Percentiles rank a stretch among this genome's conserved stretches.
These are phyloP conservation scores for Aureobasidium sp. DNA, from an alignment of 2,329 filamentous ascomycete genomes.

Conservation along the genomic window DNA sequence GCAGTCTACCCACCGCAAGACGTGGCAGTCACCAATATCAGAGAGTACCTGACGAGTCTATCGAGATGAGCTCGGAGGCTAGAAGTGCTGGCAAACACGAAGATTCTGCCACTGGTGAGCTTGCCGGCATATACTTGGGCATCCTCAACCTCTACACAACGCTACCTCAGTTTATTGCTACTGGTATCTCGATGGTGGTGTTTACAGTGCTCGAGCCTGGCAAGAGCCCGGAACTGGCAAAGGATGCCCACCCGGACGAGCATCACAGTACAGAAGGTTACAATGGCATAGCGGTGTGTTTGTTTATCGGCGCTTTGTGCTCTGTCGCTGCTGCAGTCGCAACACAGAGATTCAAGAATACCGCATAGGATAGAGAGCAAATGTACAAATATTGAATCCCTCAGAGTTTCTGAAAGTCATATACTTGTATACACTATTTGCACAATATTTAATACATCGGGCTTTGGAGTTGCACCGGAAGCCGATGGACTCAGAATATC, in stretches of 20 bases:
- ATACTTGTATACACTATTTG: too few species aligned
- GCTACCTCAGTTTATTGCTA: constrained; percentile 87
- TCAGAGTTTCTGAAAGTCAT: too few species aligned
- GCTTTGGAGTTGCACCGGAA: neutral
- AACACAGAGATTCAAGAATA: constrained; percentile 40
- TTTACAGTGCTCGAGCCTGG: constrained; percentile 85
- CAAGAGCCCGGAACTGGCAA: constrained; percentile 64
- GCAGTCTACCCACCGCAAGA: constrained; percentile 19
- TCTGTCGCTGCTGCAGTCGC: constrained; percentile 49
- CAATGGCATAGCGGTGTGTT: constrained; percentile 84
- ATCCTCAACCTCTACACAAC: constrained; percentile 96
- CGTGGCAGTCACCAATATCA: constrained; percentile 13
- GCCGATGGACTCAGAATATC: neutral
- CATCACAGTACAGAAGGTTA: constrained; percentile 58
- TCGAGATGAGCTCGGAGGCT: constrained; percentile 8
- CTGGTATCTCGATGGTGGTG: constrained; percentile 85
- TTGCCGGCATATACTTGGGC: constrained; percentile 90
- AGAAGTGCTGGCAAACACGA: constrained; percentile 7
- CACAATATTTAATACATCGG: neutral
- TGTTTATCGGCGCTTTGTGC: constrained; percentile 76
- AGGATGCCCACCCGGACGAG: constrained; percentile 51
- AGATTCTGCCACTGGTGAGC: constrained; percentile 53
- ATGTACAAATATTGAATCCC: neutral
- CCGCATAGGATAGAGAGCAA: constrained; percentile 2
- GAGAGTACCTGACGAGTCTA: constrained; percentile 2